Conservation (phyloP, 2,329 filamentous ascomycete genomes). For the Sclerotinia minor region DNA sequence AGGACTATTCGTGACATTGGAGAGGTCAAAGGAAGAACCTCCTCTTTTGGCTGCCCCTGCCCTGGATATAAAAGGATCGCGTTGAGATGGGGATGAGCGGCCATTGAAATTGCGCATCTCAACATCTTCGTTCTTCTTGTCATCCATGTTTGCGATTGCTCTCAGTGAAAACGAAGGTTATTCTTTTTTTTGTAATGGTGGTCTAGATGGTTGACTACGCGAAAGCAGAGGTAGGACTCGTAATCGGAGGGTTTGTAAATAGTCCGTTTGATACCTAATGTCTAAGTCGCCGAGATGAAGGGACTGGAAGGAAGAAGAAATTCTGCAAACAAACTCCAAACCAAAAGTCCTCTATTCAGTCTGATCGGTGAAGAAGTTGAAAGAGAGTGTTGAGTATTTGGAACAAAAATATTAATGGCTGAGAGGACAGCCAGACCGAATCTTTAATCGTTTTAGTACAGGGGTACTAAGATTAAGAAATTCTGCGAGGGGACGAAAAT, state of each 20-base stretch:
- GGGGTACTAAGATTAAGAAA: constrained; percentile 15
- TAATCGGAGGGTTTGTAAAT: constrained; percentile 8
- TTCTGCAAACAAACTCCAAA: background rate
- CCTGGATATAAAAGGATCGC: constrained; percentile 42
- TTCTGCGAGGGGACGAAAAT: constrained; percentile 16
- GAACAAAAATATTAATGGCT: background rate
- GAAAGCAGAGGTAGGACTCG: constrained; percentile 26
- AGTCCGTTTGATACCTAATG: constrained; percentile 13
- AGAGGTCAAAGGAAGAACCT: constrained; percentile 32
- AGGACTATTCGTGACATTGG: constrained; percentile 68
- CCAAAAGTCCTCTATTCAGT: background rate
- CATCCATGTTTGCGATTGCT: constrained; percentile 61
- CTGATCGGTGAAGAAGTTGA: background rate
- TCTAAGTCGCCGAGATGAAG: background rate
- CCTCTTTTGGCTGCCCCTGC: constrained; percentile 41
- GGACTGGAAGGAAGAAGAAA: background rate
- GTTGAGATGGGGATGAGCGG: constrained; percentile 42
- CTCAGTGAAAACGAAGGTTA: background rate
- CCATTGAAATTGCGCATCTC: constrained; percentile 43
- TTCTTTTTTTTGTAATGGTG: constrained; percentile 27
- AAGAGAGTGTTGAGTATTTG: constrained; percentile 9
- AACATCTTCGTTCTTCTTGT: constrained; percentile 82
- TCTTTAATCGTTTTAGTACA: constrained; percentile 8
- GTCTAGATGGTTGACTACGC: constrained; percentile 26
- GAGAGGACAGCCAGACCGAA: constrained; percentile 20